Evolutionary conservation across 2,329 filamentous ascomycete species (phyloP).

Genomic region (Colletotrichum sp.): DNA sequence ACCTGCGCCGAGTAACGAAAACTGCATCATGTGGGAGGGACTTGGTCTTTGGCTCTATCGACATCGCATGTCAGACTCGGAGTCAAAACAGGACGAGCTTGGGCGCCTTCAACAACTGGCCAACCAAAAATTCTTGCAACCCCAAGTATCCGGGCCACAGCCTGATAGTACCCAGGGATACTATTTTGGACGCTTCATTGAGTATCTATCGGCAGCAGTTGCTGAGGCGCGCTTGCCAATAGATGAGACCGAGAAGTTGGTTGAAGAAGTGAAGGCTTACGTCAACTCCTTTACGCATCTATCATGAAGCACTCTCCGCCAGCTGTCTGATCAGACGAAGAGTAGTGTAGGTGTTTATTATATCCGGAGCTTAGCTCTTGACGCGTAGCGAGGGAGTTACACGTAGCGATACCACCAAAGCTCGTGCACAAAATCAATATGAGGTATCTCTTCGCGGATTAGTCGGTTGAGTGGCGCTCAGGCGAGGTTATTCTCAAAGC

Average conservation of each 20-base stretch:
- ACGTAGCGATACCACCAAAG: too few relatives aligned
- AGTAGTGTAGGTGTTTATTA: rapidly evolving
- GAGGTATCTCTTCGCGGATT: not conserved
- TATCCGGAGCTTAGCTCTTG: too few relatives aligned
- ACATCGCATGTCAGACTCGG: not conserved
- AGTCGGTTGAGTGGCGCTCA: not conserved
- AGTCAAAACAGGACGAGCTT: not conserved
- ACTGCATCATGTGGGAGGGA: not conserved
- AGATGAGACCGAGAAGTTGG: not conserved
- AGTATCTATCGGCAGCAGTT: not conserved
- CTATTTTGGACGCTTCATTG: not conserved
- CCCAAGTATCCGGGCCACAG: not conserved
- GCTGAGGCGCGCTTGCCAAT: not conserved
- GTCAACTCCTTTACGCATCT: not conserved
- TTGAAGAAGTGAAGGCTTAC: not conserved
- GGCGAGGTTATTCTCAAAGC: not conserved
- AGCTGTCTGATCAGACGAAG: not conserved
- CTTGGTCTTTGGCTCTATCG: not conserved
- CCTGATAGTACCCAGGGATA: not conserved
- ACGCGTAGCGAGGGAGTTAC: too few relatives aligned
- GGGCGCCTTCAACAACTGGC: not conserved
- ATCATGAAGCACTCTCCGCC: not conserved
- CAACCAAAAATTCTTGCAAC: not conserved
- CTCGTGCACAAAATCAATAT: not conserved
- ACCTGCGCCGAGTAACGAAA: not conserved